Conservation (phyloP, 257 asterid species). For the Solanum bulbocastanum region DNA sequence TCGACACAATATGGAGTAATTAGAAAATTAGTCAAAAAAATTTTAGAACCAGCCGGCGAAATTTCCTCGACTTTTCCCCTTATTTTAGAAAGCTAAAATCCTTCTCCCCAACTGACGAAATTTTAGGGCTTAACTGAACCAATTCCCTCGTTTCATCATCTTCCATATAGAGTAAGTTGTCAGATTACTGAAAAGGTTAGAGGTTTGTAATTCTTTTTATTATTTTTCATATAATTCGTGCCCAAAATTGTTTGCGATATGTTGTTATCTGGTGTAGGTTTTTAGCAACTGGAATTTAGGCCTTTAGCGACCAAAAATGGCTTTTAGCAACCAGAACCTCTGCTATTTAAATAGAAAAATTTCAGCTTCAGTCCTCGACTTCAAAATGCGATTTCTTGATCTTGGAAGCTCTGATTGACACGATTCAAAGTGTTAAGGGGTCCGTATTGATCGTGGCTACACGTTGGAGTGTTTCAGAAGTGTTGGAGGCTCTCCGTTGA, state of each 20-base stretch:
- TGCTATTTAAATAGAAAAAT: too few species aligned
- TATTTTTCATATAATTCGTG: neutral
- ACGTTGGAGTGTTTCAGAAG: neutral
- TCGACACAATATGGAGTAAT: neutral
- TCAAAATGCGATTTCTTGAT: neutral
- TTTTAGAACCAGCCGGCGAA: too few species aligned
- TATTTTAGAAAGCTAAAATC: neutral
- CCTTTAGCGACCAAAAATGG: neutral
- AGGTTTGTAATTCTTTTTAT: too few species aligned
- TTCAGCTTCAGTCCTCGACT: neutral
- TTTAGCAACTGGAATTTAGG: neutral
- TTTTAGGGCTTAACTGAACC: neutral
- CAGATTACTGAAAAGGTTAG: neutral
- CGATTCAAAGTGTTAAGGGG: neutral
- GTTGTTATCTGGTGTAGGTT: neutral
- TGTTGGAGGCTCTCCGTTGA: neutral
- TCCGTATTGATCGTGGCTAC: neutral
- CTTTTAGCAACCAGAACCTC: neutral
- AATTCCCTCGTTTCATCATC: neutral
- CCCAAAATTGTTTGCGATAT: neutral
- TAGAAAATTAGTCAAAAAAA: neutral
- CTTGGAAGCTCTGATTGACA: neutral
- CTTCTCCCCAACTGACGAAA: neutral
- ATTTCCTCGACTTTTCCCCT: neutral
- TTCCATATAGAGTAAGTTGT: neutral